Base-by-base conservation (phyloP, 1,284 basidiomycete genomes). In the Sporisorium exsertum region DNA sequence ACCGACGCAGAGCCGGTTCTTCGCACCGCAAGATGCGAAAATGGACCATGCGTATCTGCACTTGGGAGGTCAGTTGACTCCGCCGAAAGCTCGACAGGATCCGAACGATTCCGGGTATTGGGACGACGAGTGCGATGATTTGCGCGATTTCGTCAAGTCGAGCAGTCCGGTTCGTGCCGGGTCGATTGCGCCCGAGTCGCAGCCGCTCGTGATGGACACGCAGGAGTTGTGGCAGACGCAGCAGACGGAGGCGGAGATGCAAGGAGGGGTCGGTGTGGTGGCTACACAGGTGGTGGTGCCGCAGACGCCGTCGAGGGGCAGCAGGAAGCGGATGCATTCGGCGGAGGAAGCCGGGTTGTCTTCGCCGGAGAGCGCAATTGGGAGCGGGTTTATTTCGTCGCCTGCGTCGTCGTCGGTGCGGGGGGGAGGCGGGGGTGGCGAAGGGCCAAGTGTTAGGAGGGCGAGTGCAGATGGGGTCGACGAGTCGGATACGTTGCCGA, bases 321-420 rank as follows among this genome's bases (percentile, higher is more conserved):
- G 58, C n/a, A 49, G 66, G 33, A 61, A 56, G 27, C 42, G 75
- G 37, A 72, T 61, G 59, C 32, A 53, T 37, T 58, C 58, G 26
- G 59, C 27, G 13, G 10, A 46, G 16, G 58, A 47, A 4, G 55
- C 32, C 22, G 54, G 24, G 32, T 10, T 60, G 8, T 67, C 61
- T 12, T 66, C 70, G 47, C 72, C 70, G 2, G 67, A 68, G 32
- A 71, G 58, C 32, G 54, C 20, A 47, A 49, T 49, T 4, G 64
- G 58, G 9, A 70, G 66, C 37, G 75, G 75, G 0, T 69, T 77
- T 16, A 77, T 77, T 49, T 77, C 71, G 27, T 71, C 67, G 22
- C 75, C 75, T 13, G 67, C 69, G 22, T 71, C 71, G 22, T 74
- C 75, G 32, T 64, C 61, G 20, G 59, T 66, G 8, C 24, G 53